Conservation (phyloP, 805 yeast species). For the Blastobotrys chiropterorum region DNA sequence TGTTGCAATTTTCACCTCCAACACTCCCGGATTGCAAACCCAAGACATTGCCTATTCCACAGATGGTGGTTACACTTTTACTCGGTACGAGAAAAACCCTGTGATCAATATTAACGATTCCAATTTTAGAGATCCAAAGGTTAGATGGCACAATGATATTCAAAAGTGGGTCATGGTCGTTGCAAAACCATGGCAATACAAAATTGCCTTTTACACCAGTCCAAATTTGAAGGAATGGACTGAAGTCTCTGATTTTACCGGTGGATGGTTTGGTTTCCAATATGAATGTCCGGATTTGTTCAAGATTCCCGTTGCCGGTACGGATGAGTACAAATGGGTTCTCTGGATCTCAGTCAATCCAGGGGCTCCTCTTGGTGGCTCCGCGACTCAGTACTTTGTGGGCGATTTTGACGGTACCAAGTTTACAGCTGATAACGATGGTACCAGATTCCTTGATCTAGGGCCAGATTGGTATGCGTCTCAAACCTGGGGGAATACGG, state of each 20-base stretch:
- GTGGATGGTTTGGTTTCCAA: conserved; percentile 29
- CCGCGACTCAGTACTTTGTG: conserved; percentile 36
- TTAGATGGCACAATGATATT: background rate
- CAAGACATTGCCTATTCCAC: conserved; percentile 33
- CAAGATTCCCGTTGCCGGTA: conserved; percentile 27
- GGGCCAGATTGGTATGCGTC: conserved; percentile 39
- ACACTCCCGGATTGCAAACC: conserved; percentile 25
- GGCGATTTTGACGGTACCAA: conserved; percentile 38
- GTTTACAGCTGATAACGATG: conserved; percentile 31
- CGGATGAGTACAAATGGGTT: conserved; percentile 31
- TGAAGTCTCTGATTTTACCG: background rate
- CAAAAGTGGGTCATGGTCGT: conserved; percentile 2
- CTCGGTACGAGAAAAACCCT: conserved; percentile 29
- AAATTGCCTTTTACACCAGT: background rate
- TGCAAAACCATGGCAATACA: background rate
- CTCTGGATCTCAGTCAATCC: conserved; percentile 37
- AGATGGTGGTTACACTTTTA: conserved; percentile 35
- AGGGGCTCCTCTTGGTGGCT: conserved; percentile 39
- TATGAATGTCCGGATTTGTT: conserved; percentile 39
- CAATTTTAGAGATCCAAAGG: background rate
- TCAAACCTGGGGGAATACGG: conserved; percentile 32
- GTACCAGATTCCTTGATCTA: conserved; percentile 30
- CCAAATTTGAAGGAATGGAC: background rate
- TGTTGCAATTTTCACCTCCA: conserved; percentile 35
- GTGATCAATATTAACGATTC: conserved; percentile 25